Base-by-base conservation (phyloP, 768 basidiomycete genomes). In the Lentinula boryana region DNA sequence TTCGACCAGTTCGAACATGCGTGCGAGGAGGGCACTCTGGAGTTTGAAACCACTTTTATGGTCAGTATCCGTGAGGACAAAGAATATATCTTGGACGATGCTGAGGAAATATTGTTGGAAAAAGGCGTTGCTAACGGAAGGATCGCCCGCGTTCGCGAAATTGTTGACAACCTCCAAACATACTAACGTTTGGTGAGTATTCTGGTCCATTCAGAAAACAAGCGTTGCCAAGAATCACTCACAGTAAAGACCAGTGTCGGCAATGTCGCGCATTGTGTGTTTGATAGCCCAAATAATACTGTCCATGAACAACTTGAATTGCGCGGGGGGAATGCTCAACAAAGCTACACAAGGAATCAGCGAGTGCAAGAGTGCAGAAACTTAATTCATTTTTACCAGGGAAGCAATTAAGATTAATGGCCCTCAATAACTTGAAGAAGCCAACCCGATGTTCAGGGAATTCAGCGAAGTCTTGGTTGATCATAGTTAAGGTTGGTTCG, bases 201-300 rank as follows among this genome's bases (percentile, higher is more conserved):
- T 18, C 18, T 33, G 18, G 43, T 16, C 27, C 21, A 27, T 40
- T 23, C 27, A 41, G 16, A 55, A 50, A 51, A 59, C 40, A 62
- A 49, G 16, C 16, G 12, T 51, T 51, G 27, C 13, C 27, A 10
- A 15, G 15, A 2, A 51, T 58, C 64, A 75, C 83, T 58, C 75
- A 93, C 91, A 70, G 68, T 88, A 91, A 62, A 93, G 73, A 46
- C 91, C 91, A 46, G 89, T 91, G 70, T 98, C 96, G 4, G 94
- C 93, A 63, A 99, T 97, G 73, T 98, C 96, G 58, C 96, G 85
- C 93, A 97, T 95, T 15, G 93, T 98, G 76, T 99, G 97, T 74
- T 99, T 99, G 79, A 98, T 96, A n/a, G 95, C 96, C 96, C 97
- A 99, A 56, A 96, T 89, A 65, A 98, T 91, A 62, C 93, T 95